A percentile compares a stretch with the other conserved stretches of the same genome.
These are phyloP conservation scores for Gaeumannomyces sp. DNA, from an alignment of 2,329 filamentous ascomycete species.

Conservation along the genomic window DNA sequence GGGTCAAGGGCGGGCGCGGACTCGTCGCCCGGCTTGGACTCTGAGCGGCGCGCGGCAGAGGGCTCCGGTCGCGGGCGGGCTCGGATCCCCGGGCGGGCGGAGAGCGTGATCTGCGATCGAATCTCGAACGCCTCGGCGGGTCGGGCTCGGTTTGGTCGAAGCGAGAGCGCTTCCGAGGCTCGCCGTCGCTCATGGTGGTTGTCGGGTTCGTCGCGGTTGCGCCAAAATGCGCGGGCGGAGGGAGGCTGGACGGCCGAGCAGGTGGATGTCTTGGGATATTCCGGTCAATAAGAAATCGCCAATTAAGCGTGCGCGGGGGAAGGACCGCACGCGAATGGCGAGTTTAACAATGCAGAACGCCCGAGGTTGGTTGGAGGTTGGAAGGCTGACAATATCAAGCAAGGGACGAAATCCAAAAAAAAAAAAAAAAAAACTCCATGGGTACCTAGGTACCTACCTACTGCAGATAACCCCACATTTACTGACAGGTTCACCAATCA, in stretches of 20 bases:
- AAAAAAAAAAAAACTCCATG: too few species aligned
- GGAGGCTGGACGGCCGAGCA: not conserved
- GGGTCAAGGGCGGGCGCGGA: constrained; percentile 50
- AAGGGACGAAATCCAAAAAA: too few species aligned
- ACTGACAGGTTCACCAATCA: too few species aligned
- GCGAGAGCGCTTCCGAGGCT: constrained; percentile 80
- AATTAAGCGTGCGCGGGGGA: too few species aligned
- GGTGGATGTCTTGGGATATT: not conserved
- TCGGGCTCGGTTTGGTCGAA: constrained; percentile 90
- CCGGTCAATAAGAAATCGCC: too few species aligned
- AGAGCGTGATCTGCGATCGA: constrained; percentile 87
- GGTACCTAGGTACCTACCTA: too few species aligned
- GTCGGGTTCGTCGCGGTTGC: not conserved
- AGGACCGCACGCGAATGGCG: too few species aligned
- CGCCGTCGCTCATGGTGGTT: constrained; percentile 65
- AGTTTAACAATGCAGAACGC: too few species aligned
- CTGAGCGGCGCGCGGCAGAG: constrained; percentile 46
- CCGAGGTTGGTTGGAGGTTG: too few species aligned
- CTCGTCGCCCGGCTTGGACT: constrained; percentile 29
- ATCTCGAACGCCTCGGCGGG: constrained; percentile 64
- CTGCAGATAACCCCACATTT: too few species aligned
- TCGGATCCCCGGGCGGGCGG: constrained; percentile 64
- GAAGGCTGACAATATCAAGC: too few species aligned
- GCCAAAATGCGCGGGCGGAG: not conserved
- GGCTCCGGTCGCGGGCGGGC: constrained; percentile 72